These are phyloP conservation scores for Cryphonectria naterciae DNA, from an alignment of 2,329 filamentous ascomycete genomes.

Conservation along the genomic window DNA sequence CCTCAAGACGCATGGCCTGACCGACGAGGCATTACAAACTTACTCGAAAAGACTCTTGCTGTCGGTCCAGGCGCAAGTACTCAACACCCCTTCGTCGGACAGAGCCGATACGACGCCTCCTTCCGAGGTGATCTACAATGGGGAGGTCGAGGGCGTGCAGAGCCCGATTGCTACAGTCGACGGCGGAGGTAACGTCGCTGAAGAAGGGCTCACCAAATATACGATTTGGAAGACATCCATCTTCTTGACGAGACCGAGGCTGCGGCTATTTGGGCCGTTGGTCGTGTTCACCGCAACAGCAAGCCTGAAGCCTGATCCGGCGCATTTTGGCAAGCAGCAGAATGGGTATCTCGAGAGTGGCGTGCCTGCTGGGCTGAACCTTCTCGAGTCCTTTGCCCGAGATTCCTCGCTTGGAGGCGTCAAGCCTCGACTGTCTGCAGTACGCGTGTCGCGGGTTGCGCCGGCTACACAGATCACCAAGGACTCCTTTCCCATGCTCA, in stretches of 20 bases:
- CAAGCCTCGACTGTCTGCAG: slow-evolving; percentile 70
- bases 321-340: slow-evolving; percentile 46
- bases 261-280: slow-evolving; percentile 68
- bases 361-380: slow-evolving; percentile 71
- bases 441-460: slow-evolving; percentile 74
- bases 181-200: slow-evolving; percentile 39
- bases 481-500: slow-evolving; percentile 66
- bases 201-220: slow-evolving; percentile 43
- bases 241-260: slow-evolving; percentile 62
- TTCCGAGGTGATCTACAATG: slow-evolving; percentile 65
- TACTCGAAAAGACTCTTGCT: slow-evolving; percentile 67
- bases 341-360: slow-evolving; percentile 72
- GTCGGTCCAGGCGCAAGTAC: slow-evolving; percentile 67
- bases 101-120: slow-evolving; percentile 49
- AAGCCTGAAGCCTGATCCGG: slow-evolving; percentile 58
- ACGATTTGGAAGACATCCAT: slow-evolving; percentile 65
- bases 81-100: slow-evolving; percentile 58
- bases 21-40: slow-evolving; percentile 59
- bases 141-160: slow-evolving; percentile 52
- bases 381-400: slow-evolving; percentile 73
- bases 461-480: slow-evolving; percentile 64
- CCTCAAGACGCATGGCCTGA: slow-evolving; percentile 65
- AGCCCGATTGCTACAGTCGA: slow-evolving; percentile 57
- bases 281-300: slow-evolving; percentile 67
- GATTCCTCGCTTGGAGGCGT: slow-evolving; percentile 67